Evolutionary conservation across 2,329 filamentous ascomycete species (phyloP), one percentile per base, ranked within the genome.

Genomic region (Fusarium brachygibbosum): DNA sequence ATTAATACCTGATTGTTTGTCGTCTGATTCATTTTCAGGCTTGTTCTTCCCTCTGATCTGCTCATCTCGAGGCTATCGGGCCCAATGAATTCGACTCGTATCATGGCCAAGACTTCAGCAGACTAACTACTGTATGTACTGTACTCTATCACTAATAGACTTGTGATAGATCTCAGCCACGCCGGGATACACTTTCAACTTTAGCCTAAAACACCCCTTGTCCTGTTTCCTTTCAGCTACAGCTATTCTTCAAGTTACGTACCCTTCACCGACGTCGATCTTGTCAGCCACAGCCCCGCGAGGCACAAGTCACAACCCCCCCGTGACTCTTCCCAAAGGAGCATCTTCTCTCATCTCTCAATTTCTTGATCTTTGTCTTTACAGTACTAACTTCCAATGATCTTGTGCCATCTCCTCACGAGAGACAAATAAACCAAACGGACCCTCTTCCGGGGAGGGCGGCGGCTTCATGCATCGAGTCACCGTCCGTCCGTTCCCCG

Each of bases 151-250:
- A 55, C 55, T 59, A 52, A 57, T 48, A 61, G 42, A 70, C 68
- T 58, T 62, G 53, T 69, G 63, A 72, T 68, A 70, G 71, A 72
- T 72, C 61, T 74, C 66, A 71, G 67, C 70, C 66, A 61, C 64
- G 29, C 38, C 58, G 60, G 66, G 48, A 51, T 38, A 16, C 48
- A 21, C 23, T 38, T 28, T 49, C 53, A 21, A 45, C 48, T 64
- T 65, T 63, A 60, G 45, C 58, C 65, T 62, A 54, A 54, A 70
- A 21, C 23, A 50, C 52, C 23, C 48, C 48, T 38, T 51, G 34
- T 17, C 29, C 34, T 23, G 21, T n/a, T 35, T 35, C 23, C 21
- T 37, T 46, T 51, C 48, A 51, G 48, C 48, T 40, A 51, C 34
- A 51, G 32, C 23, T 40, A 21, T 40, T 19, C 32, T 29, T 25